These are phyloP conservation scores for Gracilaria gracilis DNA, from an alignment of 23 red algal genomes.

Conservation along the genomic window DNA sequence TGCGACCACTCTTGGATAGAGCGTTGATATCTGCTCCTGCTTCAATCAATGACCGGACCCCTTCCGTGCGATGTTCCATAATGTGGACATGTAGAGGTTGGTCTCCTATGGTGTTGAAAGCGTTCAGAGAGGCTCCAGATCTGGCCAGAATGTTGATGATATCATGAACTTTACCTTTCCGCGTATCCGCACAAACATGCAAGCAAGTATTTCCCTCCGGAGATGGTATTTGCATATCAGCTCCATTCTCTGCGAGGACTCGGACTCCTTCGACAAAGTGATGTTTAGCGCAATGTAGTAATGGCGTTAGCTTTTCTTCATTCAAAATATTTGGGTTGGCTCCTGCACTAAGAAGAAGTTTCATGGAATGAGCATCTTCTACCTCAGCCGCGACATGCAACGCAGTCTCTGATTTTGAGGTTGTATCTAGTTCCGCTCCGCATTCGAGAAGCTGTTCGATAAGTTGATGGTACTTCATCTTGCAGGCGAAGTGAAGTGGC, in stretches of 20 bases:
- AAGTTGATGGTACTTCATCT: slow-evolving; percentile 13
- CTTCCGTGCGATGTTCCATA: slow-evolving; percentile 32
- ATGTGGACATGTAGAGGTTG: slow-evolving; percentile 32
- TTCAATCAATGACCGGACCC: slow-evolving; percentile 5
- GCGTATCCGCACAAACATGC: slow-evolving; percentile 25
- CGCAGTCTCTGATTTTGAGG: slow-evolving; percentile 28
- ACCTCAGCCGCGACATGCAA: slow-evolving; percentile 20
- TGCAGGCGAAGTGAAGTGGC: slow-evolving; percentile 37
- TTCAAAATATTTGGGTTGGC: slow-evolving; percentile 30
- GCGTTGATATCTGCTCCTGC: slow-evolving; percentile 28
- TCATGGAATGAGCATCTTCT: slow-evolving; percentile 24
- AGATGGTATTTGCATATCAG: slow-evolving; percentile 4
- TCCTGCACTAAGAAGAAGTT: slow-evolving; percentile 17
- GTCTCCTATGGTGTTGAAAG: slow-evolving; percentile 32
- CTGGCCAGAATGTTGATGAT: not conserved
- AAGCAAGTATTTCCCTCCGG: slow-evolving; percentile 30
- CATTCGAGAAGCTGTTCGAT: slow-evolving; percentile 7
- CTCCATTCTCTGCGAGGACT: slow-evolving; percentile 14
- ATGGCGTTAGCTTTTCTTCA: slow-evolving; percentile 34
- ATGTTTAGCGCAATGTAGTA: slow-evolving; percentile 21
- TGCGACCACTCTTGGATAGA: slow-evolving; percentile 10
- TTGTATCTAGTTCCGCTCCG: slow-evolving; percentile 17
- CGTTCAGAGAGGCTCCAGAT: slow-evolving; percentile 11
- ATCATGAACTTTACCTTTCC: not conserved
- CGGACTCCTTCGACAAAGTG: slow-evolving; percentile 38